phyloP scores from a whole-genome alignment of 257 asterid species.

The Ajuga chamaepitys region DNA sequence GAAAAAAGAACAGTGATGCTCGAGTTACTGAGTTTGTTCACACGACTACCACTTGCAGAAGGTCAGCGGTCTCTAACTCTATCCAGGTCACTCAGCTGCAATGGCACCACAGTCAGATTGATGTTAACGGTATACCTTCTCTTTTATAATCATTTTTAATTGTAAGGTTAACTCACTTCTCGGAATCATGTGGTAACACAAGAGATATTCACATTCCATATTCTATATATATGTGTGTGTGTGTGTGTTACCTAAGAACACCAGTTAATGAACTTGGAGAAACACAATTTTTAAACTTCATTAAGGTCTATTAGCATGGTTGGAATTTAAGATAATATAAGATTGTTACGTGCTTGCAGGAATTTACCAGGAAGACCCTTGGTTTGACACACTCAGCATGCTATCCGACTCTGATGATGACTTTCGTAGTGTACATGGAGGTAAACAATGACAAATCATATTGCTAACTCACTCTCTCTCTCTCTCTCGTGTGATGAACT shows the following conservation, averaged over 20 bases:
- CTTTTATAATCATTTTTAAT: neutral
- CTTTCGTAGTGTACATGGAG: slow-evolving; percentile 68
- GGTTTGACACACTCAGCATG: slow-evolving; percentile 75
- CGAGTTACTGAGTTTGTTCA: slow-evolving; percentile 62
- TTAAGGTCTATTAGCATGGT: neutral
- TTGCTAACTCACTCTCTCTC: no score
- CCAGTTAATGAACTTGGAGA: neutral
- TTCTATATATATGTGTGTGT: no score
- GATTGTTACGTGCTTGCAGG: slow-evolving; percentile 32
- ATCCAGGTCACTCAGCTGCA: slow-evolving; percentile 78
- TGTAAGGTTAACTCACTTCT: neutral
- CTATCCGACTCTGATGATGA: slow-evolving; percentile 84
- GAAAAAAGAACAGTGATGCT: slow-evolving; percentile 39
- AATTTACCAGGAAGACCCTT: slow-evolving; percentile 61
- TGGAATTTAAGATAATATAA: neutral
- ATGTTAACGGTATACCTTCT: slow-evolving; percentile 41
- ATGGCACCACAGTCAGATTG: slow-evolving; percentile 72
- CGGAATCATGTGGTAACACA: neutral
- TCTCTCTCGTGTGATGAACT: no score
- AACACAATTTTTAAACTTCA: neutral
- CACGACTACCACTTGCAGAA: slow-evolving; percentile 58
- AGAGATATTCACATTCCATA: neutral
- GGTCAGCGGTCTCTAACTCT: slow-evolving; percentile 61
- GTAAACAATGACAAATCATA: neutral
- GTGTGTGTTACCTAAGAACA: neutral